phyloP scores from a whole-genome alignment of 257 asterid genomes.

The Solanum medicagineum region DNA sequence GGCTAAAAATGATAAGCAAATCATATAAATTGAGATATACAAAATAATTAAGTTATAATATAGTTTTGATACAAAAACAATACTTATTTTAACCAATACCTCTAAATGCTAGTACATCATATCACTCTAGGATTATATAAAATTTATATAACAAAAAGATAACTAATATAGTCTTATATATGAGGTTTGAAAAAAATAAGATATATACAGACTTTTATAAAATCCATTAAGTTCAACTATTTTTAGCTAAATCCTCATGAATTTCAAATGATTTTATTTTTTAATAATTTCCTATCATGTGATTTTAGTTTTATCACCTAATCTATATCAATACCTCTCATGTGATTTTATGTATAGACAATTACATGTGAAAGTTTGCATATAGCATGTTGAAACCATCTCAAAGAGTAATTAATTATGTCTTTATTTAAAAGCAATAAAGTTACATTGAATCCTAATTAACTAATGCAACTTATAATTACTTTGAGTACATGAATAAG shows the following conservation, averaged over 20 bases:
- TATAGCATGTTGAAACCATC: background rate
- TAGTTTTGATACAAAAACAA: too few relatives aligned
- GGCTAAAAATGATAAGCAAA: too few relatives aligned
- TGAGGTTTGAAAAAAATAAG: too few relatives aligned
- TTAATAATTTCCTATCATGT: background rate
- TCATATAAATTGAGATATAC: too few relatives aligned
- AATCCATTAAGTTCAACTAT: background rate
- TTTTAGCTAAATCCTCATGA: background rate
- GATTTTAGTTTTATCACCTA: background rate
- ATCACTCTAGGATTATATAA: too few relatives aligned
- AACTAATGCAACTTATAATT: background rate
- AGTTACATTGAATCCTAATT: background rate
- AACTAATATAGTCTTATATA: too few relatives aligned
- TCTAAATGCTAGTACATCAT: too few relatives aligned
- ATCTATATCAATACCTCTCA: background rate
- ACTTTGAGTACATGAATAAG: background rate
- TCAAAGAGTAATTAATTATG: background rate
- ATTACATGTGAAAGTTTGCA: background rate
- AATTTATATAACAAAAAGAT: too few relatives aligned
- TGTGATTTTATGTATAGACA: background rate
- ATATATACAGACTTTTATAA: too few relatives aligned
- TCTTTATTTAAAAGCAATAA: background rate
- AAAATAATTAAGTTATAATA: too few relatives aligned
- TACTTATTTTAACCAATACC: too few relatives aligned
- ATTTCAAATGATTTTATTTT: background rate